Evolutionary conservation across 2,329 filamentous ascomycete species (phyloP).

Genomic region (Verticillium longisporum): DNA sequence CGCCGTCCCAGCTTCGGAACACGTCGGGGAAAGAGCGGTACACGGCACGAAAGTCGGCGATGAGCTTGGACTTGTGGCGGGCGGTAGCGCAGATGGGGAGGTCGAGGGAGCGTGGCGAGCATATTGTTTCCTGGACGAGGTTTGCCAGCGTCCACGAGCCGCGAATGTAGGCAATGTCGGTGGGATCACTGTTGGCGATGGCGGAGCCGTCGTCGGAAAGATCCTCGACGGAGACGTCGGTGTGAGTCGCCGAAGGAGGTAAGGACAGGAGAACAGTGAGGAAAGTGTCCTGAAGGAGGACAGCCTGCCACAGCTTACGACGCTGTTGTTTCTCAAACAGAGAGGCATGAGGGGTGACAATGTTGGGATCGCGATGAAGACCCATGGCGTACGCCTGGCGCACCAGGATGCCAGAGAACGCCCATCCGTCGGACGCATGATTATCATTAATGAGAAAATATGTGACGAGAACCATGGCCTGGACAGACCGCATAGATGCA

Average conservation of each 20-base stretch:
- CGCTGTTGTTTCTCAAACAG: slow-evolving; percentile 71
- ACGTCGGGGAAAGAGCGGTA: slow-evolving; percentile 66
- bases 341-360: slow-evolving; percentile 59
- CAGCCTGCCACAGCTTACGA: slow-evolving; percentile 76
- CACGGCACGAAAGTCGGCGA: slow-evolving; percentile 63
- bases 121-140: slow-evolving; percentile 70
- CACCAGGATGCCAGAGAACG: slow-evolving; percentile 71
- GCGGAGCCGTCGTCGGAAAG: slow-evolving; percentile 55
- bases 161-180: slow-evolving; percentile 64
- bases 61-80: slow-evolving; percentile 61
- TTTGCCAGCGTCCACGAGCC: slow-evolving; percentile 76
- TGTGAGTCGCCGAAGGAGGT: slow-evolving; percentile 71
- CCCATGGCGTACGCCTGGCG: slow-evolving; percentile 78
- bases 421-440: slow-evolving; percentile 76
- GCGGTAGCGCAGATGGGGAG: slow-evolving; percentile 64
- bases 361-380: slow-evolving; percentile 70
- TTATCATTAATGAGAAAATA: slow-evolving; percentile 86
- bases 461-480: slow-evolving; percentile 72
- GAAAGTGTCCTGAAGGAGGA: slow-evolving; percentile 75
- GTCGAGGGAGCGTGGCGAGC: slow-evolving; percentile 66
- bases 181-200: slow-evolving; percentile 54
- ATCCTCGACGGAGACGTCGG: slow-evolving; percentile 70
- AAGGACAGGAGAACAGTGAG: slow-evolving; percentile 71
- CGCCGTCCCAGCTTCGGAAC: slow-evolving; percentile 62
- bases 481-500: slow-evolving; percentile 65